Base-by-base conservation (phyloP, 768 basidiomycete species). In the Pleurotus tuoliensis region DNA sequence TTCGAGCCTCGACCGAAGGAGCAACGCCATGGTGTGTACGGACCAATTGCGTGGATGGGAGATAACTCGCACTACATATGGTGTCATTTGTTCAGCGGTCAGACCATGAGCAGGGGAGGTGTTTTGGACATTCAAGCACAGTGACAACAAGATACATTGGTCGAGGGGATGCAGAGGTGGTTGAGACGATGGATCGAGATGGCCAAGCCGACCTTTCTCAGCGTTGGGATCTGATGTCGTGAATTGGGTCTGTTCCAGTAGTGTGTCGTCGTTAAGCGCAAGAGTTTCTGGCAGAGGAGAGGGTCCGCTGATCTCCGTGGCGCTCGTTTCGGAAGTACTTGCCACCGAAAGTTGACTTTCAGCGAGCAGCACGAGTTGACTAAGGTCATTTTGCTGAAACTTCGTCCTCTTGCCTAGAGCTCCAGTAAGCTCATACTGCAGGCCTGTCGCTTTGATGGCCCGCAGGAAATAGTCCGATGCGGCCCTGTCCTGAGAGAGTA, bases 31-130 rank as follows among this genome's bases (percentile, higher is more conserved):
- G 38, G 95, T 96, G 73, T 98, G 93, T 27, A 98, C 78, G 4
- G 93, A 90, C 97, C 97, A 99, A 69, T 98, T 98, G 55, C 79
- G 76, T 1, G 94, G 93, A 66, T 98, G 92, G 1, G 86, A 77
- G 61, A 98, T 82, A 38, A 98, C 92, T 38, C 96, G 89, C 11
- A 86, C 71, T 56, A 98, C 84, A 77, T 96, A 98, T 11, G 97
- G 90, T 2, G 84, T 69, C 90, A 98, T 95, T 67, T 98, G 94
- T 64, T 92, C 92, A 50, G 81, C 78, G 25, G 95, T 97, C 53
- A 99, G 81, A 11, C 94, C 96, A 71, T 96, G 92, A 46, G 80
- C 74, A 15, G 95, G 95, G 2, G 92, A 91, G 0, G 88, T 92
- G 67, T 96, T 95, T 65, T 86, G 87, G 51, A 94, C 84, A 67